Evolutionary conservation across 2,329 filamentous ascomycete species (phyloP).

Genomic region (Trichoderma semiorbis): DNA sequence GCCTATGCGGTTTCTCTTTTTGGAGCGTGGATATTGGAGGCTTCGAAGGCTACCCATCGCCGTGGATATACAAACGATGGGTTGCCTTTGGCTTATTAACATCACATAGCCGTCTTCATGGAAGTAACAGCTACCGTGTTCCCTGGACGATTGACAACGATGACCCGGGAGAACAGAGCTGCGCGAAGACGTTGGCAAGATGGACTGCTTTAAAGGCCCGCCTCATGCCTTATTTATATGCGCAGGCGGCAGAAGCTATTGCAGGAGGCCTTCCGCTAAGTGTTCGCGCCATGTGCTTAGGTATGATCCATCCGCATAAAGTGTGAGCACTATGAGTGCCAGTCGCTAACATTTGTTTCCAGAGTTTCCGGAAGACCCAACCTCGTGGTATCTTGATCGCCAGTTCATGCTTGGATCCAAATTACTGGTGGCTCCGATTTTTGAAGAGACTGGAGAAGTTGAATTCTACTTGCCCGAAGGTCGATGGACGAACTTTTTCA

Average conservation of each 20-base stretch:
- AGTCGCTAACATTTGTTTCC: background rate
- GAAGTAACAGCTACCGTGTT: conserved; percentile 68
- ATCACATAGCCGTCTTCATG: conserved; percentile 67
- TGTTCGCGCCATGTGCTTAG: conserved; percentile 61
- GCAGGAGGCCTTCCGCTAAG: conserved; percentile 56
- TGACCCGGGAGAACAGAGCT: conserved; percentile 53
- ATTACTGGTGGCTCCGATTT: conserved; percentile 62
- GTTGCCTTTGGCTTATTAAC: conserved; percentile 72
- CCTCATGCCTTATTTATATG: conserved; percentile 51
- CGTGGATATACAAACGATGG: conserved; percentile 74
- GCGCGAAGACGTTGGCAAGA: conserved; percentile 45
- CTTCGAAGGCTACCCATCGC: conserved; percentile 65
- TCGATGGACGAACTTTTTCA: conserved; percentile 48
- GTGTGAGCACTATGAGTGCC: background rate
- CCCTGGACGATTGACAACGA: conserved; percentile 69
- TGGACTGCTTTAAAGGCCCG: conserved; percentile 50
- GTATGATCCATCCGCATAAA: background rate
- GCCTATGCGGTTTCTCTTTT: conserved; percentile 62
- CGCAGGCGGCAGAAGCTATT: conserved; percentile 40
- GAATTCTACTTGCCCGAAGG: conserved; percentile 61
- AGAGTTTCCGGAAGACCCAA: conserved; percentile 69
- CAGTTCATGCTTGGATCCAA: conserved; percentile 71
- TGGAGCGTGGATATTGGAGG: conserved; percentile 71
- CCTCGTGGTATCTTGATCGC: conserved; percentile 63
- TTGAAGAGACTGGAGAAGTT: conserved; percentile 58